These are phyloP conservation scores for Haplographium delicatum DNA, from an alignment of 495 filamentous ascomycete species.

Conservation along the genomic window DNA sequence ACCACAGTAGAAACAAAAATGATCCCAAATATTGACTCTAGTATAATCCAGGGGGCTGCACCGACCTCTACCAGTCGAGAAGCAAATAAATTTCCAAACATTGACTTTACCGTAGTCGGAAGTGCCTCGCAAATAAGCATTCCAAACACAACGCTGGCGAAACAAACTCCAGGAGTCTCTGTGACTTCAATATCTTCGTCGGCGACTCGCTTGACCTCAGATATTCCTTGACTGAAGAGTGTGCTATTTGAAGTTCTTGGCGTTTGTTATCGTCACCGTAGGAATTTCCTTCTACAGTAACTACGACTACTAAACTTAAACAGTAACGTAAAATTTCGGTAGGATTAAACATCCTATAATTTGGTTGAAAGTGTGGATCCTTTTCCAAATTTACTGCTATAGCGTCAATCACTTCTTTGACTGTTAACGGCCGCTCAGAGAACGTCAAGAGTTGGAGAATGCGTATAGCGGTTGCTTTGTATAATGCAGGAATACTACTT, in stretches of 20 bases:
- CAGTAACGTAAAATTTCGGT: slow-evolving; percentile 24
- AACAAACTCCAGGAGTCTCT: too few species aligned
- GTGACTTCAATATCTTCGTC: too few species aligned
- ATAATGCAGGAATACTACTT: slow-evolving; percentile 6
- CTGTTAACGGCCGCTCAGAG: slow-evolving; percentile 24
- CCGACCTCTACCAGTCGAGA: too few species aligned
- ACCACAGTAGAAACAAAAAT: too few species aligned
- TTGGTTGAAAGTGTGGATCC: slow-evolving; percentile 19
- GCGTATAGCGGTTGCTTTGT: slow-evolving; percentile 17
- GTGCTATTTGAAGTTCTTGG: background rate
- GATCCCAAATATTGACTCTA: too few species aligned
- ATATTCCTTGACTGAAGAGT: background rate
- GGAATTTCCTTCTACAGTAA: background rate
- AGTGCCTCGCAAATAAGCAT: too few species aligned
- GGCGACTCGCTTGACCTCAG: too few species aligned
- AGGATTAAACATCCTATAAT: slow-evolving; percentile 18
- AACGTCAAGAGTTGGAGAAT: slow-evolving; percentile 30
- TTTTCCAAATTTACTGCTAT: slow-evolving; percentile 19
- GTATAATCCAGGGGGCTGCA: too few species aligned
- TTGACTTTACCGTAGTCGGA: too few species aligned
- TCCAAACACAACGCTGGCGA: too few species aligned
- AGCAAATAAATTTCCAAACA: too few species aligned
- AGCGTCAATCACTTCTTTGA: slow-evolving; percentile 27
- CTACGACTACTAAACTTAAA: slow-evolving; percentile 21
- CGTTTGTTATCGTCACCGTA: too few species aligned